phyloP scores from a whole-genome alignment of 768 basidiomycete genomes.

The Vishniacozyma victoriae region DNA sequence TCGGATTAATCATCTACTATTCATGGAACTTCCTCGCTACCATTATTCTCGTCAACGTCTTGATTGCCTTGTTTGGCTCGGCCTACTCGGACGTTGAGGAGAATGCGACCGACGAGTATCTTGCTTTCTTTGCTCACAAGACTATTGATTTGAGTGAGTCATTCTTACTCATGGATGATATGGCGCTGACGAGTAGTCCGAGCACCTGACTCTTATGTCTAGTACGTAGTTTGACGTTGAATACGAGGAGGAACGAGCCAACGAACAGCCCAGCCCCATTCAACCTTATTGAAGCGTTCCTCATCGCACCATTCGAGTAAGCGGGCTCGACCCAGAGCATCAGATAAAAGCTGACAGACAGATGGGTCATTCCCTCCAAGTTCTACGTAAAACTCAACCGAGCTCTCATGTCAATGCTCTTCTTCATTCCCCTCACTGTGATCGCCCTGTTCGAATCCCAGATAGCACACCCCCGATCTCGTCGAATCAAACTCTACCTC shows the following conservation, averaged over 20 bases:
- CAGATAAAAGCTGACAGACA: slow-evolving; percentile 45
- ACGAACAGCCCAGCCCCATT: slow-evolving; percentile 67
- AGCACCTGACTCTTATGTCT: slow-evolving; percentile 55
- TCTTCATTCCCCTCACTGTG: slow-evolving; percentile 67
- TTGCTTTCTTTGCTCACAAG: slow-evolving; percentile 84
- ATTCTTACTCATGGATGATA: not conserved
- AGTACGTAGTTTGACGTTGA: slow-evolving; percentile 43
- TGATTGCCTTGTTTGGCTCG: slow-evolving; percentile 91
- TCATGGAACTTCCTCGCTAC: slow-evolving; percentile 80
- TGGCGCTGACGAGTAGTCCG: slow-evolving; percentile 12
- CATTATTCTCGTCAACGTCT: slow-evolving; percentile 80
- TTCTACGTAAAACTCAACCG: slow-evolving; percentile 74
- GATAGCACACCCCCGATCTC: slow-evolving; percentile 23
- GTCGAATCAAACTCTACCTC: slow-evolving; percentile 24
- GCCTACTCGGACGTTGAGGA: slow-evolving; percentile 72
- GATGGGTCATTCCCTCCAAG: slow-evolving; percentile 50
- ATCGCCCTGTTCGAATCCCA: slow-evolving; percentile 74
- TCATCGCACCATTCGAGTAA: slow-evolving; percentile 82
- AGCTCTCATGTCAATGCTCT: slow-evolving; percentile 68
- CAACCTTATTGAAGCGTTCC: slow-evolving; percentile 73
- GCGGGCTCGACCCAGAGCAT: slow-evolving; percentile 46
- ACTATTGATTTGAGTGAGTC: slow-evolving; percentile 50
- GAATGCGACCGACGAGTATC: slow-evolving; percentile 82
- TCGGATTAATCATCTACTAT: slow-evolving; percentile 69
- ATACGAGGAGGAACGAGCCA: not conserved